Evolutionary conservation across 208 protist species (phyloP).

Genomic region (Trypanosoma platydactyli): DNA sequence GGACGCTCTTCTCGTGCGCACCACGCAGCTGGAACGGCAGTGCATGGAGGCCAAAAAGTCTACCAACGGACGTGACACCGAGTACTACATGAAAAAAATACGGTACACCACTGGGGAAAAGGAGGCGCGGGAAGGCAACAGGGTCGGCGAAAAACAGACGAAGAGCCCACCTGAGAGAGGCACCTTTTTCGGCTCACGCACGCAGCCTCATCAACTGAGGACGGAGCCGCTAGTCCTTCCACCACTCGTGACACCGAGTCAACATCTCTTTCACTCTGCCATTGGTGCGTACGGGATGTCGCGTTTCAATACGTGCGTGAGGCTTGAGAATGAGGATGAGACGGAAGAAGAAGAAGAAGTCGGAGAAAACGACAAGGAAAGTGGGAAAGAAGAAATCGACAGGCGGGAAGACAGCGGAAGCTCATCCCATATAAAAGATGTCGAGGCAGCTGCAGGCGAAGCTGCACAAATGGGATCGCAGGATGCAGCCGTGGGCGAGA

Average conservation of each 20-base stretch:
- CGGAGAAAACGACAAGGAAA: background rate
- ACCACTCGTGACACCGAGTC: constrained; percentile 51
- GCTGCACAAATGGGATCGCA: too few relatives aligned
- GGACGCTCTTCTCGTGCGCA: constrained; percentile 53
- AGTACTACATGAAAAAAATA: constrained; percentile 57
- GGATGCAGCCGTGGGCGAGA: too few relatives aligned
- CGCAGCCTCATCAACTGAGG: constrained; percentile 44
- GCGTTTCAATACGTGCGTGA: background rate
- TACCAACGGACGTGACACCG: constrained; percentile 39
- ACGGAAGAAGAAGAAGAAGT: background rate
- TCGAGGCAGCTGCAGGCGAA: too few relatives aligned
- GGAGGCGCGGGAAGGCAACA: background rate
- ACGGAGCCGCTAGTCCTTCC: constrained; percentile 31
- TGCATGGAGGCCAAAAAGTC: constrained; percentile 36
- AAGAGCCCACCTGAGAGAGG: constrained; percentile 49
- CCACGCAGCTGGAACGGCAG: constrained; percentile 49
- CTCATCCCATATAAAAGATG: too few relatives aligned
- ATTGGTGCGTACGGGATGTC: background rate
- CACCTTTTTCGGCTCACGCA: constrained; percentile 43
- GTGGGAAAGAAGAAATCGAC: too few relatives aligned
- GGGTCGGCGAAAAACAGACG: background rate
- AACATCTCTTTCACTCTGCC: constrained; percentile 24
- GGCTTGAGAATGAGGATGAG: background rate
- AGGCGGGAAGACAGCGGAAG: too few relatives aligned
- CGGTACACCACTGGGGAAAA: background rate